phyloP scores from a whole-genome alignment of 352 stramenopile species.

The Pythium monospermum region DNA sequence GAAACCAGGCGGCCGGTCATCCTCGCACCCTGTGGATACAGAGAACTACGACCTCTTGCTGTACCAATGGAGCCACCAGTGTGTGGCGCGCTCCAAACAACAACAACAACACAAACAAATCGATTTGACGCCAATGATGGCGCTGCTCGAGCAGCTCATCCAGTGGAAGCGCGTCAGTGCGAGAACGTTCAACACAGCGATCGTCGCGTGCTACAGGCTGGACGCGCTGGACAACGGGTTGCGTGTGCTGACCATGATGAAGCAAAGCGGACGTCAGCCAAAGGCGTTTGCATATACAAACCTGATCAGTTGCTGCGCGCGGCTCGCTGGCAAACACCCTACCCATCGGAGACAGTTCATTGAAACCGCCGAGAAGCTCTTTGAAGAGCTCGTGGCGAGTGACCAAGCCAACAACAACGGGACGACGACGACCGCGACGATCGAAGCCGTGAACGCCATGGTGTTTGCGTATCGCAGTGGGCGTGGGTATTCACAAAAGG shows the following conservation, averaged over 20 bases:
- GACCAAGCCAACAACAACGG: too few species aligned
- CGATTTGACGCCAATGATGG: constrained; percentile 32
- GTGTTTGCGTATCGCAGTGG: constrained; percentile 49
- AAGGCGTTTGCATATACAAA: constrained; percentile 49
- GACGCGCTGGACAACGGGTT: constrained; percentile 32
- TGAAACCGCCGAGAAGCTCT: constrained; percentile 32
- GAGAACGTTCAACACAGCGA: constrained; percentile 62
- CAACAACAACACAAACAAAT: constrained; percentile 24
- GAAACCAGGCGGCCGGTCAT: too few species aligned
- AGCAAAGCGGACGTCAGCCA: constrained; percentile 18
- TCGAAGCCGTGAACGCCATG: constrained; percentile 53
- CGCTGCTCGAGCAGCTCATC: constrained; percentile 50
- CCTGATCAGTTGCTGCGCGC: constrained; percentile 62
- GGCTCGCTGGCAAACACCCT: constrained; percentile 18
- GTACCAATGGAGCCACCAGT: constrained; percentile 30
- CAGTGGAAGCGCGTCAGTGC: constrained; percentile 28
- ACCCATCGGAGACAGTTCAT: constrained; percentile 26
- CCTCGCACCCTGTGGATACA: constrained; percentile 10
- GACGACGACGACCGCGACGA: constrained; percentile 7
- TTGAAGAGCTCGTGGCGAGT: constrained; percentile 33
- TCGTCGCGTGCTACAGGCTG: constrained; percentile 55
- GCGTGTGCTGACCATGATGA: constrained; percentile 44
- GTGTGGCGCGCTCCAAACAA: not conserved
- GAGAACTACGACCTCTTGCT: constrained; percentile 58
- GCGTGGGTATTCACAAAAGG: constrained; percentile 28